Percentiles rank a stretch among this genome's conserved stretches.
Conservation (phyloP, 371 early-diverging fungal genomes). For the Umbelopsis sp. region DNA sequence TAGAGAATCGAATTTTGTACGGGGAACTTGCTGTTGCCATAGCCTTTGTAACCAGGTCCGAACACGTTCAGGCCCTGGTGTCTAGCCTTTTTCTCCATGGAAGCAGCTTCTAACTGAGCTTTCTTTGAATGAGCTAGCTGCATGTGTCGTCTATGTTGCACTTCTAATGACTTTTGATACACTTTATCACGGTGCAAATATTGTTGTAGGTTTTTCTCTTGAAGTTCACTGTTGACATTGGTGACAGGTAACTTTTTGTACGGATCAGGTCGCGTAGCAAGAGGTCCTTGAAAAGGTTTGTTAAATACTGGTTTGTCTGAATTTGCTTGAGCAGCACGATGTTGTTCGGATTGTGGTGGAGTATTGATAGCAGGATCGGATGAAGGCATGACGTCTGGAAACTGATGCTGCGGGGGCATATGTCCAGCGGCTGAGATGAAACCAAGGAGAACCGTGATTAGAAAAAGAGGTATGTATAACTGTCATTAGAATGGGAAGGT, state of each 20-base stretch:
- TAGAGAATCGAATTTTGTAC: slow-evolving; percentile 30
- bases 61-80: slow-evolving; percentile 32
- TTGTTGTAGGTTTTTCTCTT: slow-evolving; percentile 27
- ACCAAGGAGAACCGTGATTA: background rate
- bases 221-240: slow-evolving; percentile 19
- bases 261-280: slow-evolving; percentile 9
- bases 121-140: slow-evolving; percentile 50
- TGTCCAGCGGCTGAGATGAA: slow-evolving; percentile 7
- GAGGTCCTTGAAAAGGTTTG: background rate
- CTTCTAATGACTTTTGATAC: slow-evolving; percentile 44
- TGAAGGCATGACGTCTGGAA: background rate
- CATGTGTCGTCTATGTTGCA: slow-evolving; percentile 45
- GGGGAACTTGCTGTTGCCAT: slow-evolving; percentile 36
- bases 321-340: background rate
- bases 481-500: background rate
- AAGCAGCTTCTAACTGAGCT: slow-evolving; percentile 38
- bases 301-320: background rate
- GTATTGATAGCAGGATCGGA: background rate
- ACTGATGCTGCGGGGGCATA: background rate
- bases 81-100: slow-evolving; percentile 33
- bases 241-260: slow-evolving; percentile 10
- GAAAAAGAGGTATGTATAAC: background rate
- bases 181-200: slow-evolving; percentile 38
- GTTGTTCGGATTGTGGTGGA: background rate
- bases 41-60: slow-evolving; percentile 47